Conservation (phyloP, 768 basidiomycete genomes). For the Tricholoma sp. region DNA sequence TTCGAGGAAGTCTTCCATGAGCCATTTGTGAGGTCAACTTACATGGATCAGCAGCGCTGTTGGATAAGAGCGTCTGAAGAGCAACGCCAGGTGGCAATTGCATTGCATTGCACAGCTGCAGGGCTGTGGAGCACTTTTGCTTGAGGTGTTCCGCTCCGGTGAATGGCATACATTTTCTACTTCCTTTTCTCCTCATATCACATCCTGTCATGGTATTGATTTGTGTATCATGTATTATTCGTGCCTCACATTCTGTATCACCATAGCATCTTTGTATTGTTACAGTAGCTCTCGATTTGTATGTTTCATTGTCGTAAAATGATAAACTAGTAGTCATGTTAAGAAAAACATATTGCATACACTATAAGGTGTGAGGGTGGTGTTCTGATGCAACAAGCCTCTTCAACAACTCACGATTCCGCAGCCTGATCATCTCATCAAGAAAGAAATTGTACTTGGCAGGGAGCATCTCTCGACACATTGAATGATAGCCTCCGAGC, state of each 20-base stretch:
- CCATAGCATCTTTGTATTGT: not conserved
- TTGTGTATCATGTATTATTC: not conserved
- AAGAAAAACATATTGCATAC: not conserved
- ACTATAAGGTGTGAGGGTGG: conserved; percentile 6
- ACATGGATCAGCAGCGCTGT: not conserved
- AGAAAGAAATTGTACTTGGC: conserved; percentile 30
- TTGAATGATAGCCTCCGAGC: conserved; percentile 27
- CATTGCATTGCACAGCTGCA: conserved; percentile 21
- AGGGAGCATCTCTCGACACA: conserved; percentile 25
- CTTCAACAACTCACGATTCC: conserved; percentile 17
- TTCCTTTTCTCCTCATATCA: not conserved
- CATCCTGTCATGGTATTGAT: not conserved
- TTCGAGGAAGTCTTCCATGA: not conserved
- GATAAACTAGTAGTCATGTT: too few relatives aligned
- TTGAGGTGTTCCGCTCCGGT: not conserved
- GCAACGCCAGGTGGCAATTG: conserved; percentile 17
- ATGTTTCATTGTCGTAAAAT: not conserved
- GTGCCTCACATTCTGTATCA: not conserved
- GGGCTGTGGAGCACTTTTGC: not conserved
- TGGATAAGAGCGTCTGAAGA: conserved; percentile 8
- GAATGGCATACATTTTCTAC: not conserved
- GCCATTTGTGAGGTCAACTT: not conserved
- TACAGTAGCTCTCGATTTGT: not conserved
- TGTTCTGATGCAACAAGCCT: conserved; percentile 13
- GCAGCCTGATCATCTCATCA: conserved; percentile 29